These are phyloP conservation scores for Septoria linicola DNA, from an alignment of 2,329 filamentous ascomycete genomes.

Conservation along the genomic window DNA sequence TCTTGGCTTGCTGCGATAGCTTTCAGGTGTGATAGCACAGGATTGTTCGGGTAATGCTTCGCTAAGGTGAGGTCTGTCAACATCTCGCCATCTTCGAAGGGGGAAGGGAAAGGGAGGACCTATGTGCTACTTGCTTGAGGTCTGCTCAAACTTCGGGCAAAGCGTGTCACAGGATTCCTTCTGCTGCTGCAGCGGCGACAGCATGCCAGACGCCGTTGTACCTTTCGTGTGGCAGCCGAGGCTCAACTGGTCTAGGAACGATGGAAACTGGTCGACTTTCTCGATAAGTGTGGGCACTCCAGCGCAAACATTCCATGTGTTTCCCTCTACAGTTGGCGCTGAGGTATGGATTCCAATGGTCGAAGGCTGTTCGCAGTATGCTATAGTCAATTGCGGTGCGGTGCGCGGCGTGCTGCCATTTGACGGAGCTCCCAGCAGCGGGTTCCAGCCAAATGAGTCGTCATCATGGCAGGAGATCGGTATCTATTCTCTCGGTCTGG, in stretches of 20 bases:
- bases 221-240: neutral
- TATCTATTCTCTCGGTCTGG: constrained; percentile 9
- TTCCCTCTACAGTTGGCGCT: constrained; percentile 9
- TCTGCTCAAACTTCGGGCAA: no score
- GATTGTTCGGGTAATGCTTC: no score
- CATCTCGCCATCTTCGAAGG: no score
- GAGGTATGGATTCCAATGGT: constrained; percentile 17
- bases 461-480: constrained; percentile 10
- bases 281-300: constrained; percentile 14
- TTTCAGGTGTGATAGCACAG: no score
- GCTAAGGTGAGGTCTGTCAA: no score
- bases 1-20: no score
- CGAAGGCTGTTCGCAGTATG: constrained; percentile 8
- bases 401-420: constrained; percentile 9
- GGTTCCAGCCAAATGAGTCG: constrained; percentile 15
- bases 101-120: no score
- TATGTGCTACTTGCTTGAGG: no score
- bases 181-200: no score
- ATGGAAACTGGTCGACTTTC: constrained; percentile 22
- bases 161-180: no score
- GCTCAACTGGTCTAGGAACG: constrained; percentile 15
- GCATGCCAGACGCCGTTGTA: constrained; percentile 1
- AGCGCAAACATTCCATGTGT: constrained; percentile 15
- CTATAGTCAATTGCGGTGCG: constrained; percentile 5
- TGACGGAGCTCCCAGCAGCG: constrained; percentile 3